Percentiles rank a stretch among this genome's conserved stretches.
These are phyloP conservation scores for Tephrocybe sp. DNA, from an alignment of 768 basidiomycete genomes.

Conservation along the genomic window DNA sequence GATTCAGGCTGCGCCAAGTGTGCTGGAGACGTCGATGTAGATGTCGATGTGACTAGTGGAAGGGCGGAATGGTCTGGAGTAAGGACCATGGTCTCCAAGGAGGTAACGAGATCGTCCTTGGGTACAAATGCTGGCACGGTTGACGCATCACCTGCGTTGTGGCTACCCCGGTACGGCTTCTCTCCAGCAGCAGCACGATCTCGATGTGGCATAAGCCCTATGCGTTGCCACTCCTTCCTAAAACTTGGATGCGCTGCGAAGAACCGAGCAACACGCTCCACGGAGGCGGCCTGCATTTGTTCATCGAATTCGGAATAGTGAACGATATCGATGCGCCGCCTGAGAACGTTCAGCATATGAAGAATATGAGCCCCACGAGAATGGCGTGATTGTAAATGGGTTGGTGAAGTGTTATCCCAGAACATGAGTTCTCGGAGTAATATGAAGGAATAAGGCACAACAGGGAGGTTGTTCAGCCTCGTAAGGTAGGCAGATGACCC, in stretches of 20 bases:
- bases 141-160: no score
- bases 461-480: conserved; percentile 5
- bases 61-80: neutral
- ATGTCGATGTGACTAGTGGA: neutral
- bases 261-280: conserved; percentile 6
- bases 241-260: conserved; percentile 3
- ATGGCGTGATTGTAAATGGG: neutral
- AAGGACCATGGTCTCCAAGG: neutral
- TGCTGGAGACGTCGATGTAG: neutral
- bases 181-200: neutral
- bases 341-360: conserved; percentile 10
- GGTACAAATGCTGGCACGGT: no score
- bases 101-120: neutral
- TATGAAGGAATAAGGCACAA: conserved; percentile 14
- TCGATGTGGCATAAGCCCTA: conserved; percentile 10
- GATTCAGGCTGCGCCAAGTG: neutral
- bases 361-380: neutral
- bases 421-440: conserved; percentile 14
- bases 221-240: conserved; percentile 14
- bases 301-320: conserved; percentile 11
- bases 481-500: neutral
- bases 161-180: neutral
- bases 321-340: neutral
- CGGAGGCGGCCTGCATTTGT: conserved; percentile 6
- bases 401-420: conserved; percentile 7